Base-by-base conservation (phyloP, 2,329 filamentous ascomycete genomes). In the Microdochium bolleyi region DNA sequence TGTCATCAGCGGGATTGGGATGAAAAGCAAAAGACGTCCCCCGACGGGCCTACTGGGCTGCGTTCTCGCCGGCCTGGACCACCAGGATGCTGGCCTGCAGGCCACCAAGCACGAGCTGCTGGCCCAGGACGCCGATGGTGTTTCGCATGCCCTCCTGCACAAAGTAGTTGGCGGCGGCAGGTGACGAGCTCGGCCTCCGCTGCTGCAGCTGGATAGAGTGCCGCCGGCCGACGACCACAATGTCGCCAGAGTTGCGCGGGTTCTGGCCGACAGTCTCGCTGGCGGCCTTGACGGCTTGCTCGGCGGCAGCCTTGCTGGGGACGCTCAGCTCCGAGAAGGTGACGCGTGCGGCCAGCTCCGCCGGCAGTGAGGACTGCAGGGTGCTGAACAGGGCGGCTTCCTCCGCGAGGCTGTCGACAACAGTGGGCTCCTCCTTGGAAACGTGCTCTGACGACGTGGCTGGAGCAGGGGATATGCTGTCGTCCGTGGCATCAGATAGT, bases 21-120 rank as follows among this genome's bases (percentile, higher is more conserved):
- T 34, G 30, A 34, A 34, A 34, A 34, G 30, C 30, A 34, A 34
- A 34, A 14, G 30, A 8, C 14, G 8, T 8, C 30, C 14, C 30
- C 30, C 30, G 8, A 34, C 30, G 30, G 27, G 11, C 27, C 11
- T 30, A 30, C 27, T 30, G 27, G 27, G 5, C 27, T 5, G 27
- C 27, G 11, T 30, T 30, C 5, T 30, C 5, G 27, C 68, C 73
- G 37, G 85, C 85, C 68, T 89, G 84, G 25, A 92, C 76, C 52
- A 91, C 79, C 51, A 91, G 70, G 24, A 91, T 70, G 65, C 87
- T 89, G 0, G 84, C 82, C 57, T 76, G 78, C n/a, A 87, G 67
- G 13, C 76, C 78, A 48, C 73, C 74, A 51, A 75, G 75, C 46
- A 83, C 76, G n/a, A 87, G 67, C 53, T 76, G 74, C 64, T 84